Conservation (phyloP, 2,329 filamentous ascomycete species). For the Xylaria sp. region DNA sequence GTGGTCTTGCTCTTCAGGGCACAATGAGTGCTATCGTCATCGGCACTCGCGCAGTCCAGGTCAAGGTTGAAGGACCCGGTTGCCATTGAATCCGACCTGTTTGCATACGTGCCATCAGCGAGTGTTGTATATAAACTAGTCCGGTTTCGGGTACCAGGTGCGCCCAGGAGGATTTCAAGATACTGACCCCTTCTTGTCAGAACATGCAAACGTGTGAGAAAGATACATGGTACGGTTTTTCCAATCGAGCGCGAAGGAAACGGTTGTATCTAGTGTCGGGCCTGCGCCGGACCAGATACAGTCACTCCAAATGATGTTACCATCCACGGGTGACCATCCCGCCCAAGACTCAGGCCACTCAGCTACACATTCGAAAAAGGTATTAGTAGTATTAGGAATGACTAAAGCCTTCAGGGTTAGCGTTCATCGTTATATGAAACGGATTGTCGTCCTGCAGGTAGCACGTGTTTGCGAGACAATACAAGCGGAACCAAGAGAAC, state of each 20-base stretch:
- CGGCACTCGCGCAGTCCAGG: slow-evolving; percentile 46
- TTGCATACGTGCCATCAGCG: not conserved
- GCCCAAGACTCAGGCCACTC: slow-evolving; percentile 52
- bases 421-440: not conserved
- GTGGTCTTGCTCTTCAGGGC: slow-evolving; percentile 38
- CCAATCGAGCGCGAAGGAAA: slow-evolving; percentile 52
- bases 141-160: not conserved
- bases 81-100: slow-evolving; percentile 47
- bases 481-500: slow-evolving; percentile 12
- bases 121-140: not conserved
- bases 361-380: slow-evolving; percentile 52
- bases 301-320: slow-evolving; percentile 51
- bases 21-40: slow-evolving; percentile 43
- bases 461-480: not conserved
- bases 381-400: slow-evolving; percentile 37
- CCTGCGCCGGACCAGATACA: slow-evolving; percentile 53
- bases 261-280: slow-evolving; percentile 46
- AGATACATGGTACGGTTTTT: slow-evolving; percentile 50
- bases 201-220: slow-evolving; percentile 51
- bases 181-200: slow-evolving; percentile 46
- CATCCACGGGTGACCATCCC: slow-evolving; percentile 47
- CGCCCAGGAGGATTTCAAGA: not conserved
- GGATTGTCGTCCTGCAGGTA: too few relatives aligned
- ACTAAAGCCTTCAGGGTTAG: slow-evolving; percentile 33
- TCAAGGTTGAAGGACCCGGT: slow-evolving; percentile 47